Conservation (phyloP, 2,329 filamentous ascomycete species). For the Epicoccum sorghinum region DNA sequence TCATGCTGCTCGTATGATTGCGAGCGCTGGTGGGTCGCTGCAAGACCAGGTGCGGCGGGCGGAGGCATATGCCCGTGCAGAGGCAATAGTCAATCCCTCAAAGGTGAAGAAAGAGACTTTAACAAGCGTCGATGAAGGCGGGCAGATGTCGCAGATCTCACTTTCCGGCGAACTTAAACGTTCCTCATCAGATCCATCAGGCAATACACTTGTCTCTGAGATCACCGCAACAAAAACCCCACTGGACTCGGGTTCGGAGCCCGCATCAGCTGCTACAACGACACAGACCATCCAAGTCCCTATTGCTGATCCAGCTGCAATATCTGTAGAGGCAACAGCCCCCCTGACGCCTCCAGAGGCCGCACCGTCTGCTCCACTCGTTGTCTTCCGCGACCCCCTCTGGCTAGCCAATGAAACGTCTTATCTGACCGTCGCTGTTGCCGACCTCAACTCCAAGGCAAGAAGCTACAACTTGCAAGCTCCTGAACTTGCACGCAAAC, state of each 20-base stretch:
- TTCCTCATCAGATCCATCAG: constrained; percentile 17
- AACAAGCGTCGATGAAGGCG: constrained; percentile 52
- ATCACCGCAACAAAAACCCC: constrained; percentile 31
- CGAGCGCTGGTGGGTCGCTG: constrained; percentile 76
- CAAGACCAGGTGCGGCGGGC: constrained; percentile 75
- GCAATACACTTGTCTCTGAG: constrained; percentile 34
- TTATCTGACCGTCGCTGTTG: constrained; percentile 78
- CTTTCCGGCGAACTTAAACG: constrained; percentile 53
- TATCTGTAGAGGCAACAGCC: too few species aligned
- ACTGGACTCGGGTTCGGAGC: constrained; percentile 16
- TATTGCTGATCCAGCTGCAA: not conserved
- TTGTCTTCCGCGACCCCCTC: constrained; percentile 76
- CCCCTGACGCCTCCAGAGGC: not conserved
- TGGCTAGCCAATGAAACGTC: constrained; percentile 76
- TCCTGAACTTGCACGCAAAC: constrained; percentile 88
- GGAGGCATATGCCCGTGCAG: constrained; percentile 75
- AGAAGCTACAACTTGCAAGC: constrained; percentile 95
- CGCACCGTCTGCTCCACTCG: constrained; percentile 34
- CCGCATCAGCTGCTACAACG: constrained; percentile 10
- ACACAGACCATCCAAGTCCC: constrained; percentile 24
- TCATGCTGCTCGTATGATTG: constrained; percentile 79
- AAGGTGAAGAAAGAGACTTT: constrained; percentile 53
- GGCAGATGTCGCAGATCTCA: constrained; percentile 56
- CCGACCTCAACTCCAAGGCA: constrained; percentile 77
- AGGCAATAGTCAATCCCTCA: constrained; percentile 67